Base-by-base conservation (phyloP, 139 green algal genomes). In the Pleodorina starrii region DNA sequence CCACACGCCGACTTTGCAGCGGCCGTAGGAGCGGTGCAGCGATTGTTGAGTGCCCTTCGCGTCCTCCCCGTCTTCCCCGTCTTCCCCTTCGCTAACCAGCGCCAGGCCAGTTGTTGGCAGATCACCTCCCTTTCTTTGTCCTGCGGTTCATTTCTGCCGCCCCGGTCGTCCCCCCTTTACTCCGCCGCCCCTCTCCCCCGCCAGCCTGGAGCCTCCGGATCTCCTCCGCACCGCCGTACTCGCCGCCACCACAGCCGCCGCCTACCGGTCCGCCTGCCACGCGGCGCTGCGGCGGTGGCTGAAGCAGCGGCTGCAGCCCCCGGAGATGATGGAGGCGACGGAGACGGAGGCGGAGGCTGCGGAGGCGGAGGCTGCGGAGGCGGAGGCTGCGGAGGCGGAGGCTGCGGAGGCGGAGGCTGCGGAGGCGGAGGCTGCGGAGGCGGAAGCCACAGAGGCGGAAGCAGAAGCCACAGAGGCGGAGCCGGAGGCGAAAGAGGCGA, bases 241-340 rank as follows among this genome's bases (percentile, higher is more conserved):
- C 25, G 59, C 80, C 2, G 38, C 27, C 59, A n/a, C 19, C 40
- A 57, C 80, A 25, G 80, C 80, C 12, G 80, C 80, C 27, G 59
- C 59, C 27, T 76, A 86, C 54, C 80, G 80, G 16, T 38, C 59
- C 4, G 80, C 80, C 5, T 77, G 59, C 60, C 27, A 21, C 59
- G 59, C 9, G 5, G 80, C 80, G 12, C 42, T 76, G 42, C 59
- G 59, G 2, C 80, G 80, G 27, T 75, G 59, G 59, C 40, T 43
- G 57, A 51, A 57, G 38, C 36, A 57, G 36, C 21, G 44, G 19
- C 51, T 54, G 51, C 44, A 63, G 74, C 74, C 43, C 5, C 25
- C 5, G 38, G n/a, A n/a, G n/a, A n/a, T n/a, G n/a, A n/a, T n/a
- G n/a, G n/a, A n/a, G n/a, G n/a, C n/a, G n/a, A n/a, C n/a, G n/a